A percentile compares a stretch with the other conserved stretches of the same genome.
Conservation (phyloP, 352 stramenopile genomes). For the Phytophthora pseudosyringae region DNA sequence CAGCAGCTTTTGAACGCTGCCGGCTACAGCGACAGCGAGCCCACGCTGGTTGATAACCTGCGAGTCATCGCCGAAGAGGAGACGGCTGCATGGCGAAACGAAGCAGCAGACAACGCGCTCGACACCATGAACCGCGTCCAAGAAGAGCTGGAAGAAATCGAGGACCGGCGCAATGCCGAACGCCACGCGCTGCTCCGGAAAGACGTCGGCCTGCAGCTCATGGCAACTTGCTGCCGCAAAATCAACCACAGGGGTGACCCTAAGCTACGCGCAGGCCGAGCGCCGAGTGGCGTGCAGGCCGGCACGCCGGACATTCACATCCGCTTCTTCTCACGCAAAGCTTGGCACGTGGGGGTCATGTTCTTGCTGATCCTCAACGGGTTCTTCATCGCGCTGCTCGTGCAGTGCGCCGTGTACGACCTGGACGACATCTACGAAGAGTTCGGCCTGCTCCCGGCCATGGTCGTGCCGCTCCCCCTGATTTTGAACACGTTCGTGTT, state of each 20-base stretch:
- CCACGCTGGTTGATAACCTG: slow-evolving; percentile 16
- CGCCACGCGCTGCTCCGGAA: slow-evolving; percentile 22
- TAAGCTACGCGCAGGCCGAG: slow-evolving; percentile 3
- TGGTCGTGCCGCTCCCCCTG: slow-evolving; percentile 49
- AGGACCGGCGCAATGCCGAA: slow-evolving; percentile 24
- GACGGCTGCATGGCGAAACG: slow-evolving; percentile 16
- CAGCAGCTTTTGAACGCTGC: slow-evolving; percentile 40
- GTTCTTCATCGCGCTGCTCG: slow-evolving; percentile 65
- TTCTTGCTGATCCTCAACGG: slow-evolving; percentile 75
- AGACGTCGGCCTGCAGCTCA: slow-evolving; percentile 33
- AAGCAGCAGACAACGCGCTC: slow-evolving; percentile 27
- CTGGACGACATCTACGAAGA: slow-evolving; percentile 41
- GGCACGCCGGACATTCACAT: slow-evolving; percentile 24
- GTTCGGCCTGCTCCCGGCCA: slow-evolving; percentile 30
- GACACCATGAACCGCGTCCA: slow-evolving; percentile 31
- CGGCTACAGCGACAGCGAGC: slow-evolving; percentile 33
- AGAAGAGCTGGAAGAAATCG: slow-evolving; percentile 33
- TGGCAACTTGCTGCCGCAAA: slow-evolving; percentile 29
- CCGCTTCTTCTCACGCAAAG: slow-evolving; percentile 67
- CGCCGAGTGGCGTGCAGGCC: slow-evolving; percentile 13
- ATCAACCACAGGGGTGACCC: slow-evolving; percentile 15
- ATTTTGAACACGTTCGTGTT: slow-evolving; percentile 68
- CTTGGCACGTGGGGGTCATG: slow-evolving; percentile 71
- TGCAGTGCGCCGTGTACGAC: slow-evolving; percentile 68
- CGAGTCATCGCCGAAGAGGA: slow-evolving; percentile 30